Base-by-base conservation (phyloP, 495 filamentous ascomycete species). In the Jackrogersella minutella region DNA sequence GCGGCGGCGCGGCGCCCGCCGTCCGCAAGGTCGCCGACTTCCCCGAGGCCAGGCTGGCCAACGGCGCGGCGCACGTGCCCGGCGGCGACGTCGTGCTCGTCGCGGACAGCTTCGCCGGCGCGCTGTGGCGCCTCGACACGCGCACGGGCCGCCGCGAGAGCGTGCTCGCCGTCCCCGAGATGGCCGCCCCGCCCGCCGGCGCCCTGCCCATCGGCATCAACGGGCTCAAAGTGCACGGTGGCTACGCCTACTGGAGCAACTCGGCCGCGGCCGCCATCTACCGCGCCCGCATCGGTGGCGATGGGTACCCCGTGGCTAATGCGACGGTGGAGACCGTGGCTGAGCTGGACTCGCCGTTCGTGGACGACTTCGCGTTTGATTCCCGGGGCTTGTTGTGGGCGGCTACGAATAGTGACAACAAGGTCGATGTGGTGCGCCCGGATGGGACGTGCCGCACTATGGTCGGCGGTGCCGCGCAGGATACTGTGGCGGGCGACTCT, bases 201-300 rank as follows among this genome's bases (percentile, higher is more conserved):
- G 58, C 55, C 9, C 36, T 67, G 3, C 70, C 78, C 4, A 62
- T 81, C 1, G 81, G 79, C 2, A 75, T 83, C 21, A 82, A 84
- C 43, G 80, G 81, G 3, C 13, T 84, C 0, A 74, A 75, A 31
- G 56, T 77, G 1, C 46, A 53, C 2, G 64, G 59, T 0, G 58
- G 65, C 0, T 65, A 74, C 34, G 50, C 79, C 2, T 81, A 79
- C 63, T 84, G 81, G 64, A 79, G 78, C 28, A 81, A 81, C 56
- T 79, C 78, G 16, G 74, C 76, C 0, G 59, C 68, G 28, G 68
- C 58, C 3, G 67, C 72, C 5, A 76, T 81, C 36, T 79, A 74
- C 11, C 66, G 62, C 7, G 62, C 77, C 0, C 46, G 22, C 0
- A 63, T 82, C 7, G 72, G 73, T 22, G 24, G 16, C 5, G 40